Evolutionary conservation across 2,329 filamentous ascomycete genomes (phyloP).

Genomic region (Neoarthrinium moseri): DNA sequence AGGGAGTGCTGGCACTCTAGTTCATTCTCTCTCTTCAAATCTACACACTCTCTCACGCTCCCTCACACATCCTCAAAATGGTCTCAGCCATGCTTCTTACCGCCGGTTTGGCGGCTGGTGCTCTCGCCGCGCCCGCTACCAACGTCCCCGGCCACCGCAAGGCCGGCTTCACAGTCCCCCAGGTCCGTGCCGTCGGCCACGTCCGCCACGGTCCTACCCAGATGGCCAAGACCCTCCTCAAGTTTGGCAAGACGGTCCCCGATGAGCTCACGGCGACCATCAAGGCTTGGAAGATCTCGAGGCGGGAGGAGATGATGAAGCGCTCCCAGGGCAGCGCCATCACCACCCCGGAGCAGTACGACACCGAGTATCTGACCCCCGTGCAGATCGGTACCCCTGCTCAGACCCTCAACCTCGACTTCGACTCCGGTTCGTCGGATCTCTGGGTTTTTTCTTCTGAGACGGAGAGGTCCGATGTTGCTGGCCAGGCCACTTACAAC

Average conservation of each 20-base stretch:
- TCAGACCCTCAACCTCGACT: constrained; percentile 31
- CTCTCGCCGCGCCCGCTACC: constrained; percentile 1
- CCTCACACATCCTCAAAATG: not conserved
- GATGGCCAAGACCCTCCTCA: constrained; percentile 4
- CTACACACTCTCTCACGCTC: too few species aligned
- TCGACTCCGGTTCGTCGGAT: constrained; percentile 34
- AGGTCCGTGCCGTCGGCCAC: not conserved
- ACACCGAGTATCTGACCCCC: constrained; percentile 29
- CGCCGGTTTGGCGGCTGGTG: constrained; percentile 1
- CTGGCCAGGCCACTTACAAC: constrained; percentile 27
- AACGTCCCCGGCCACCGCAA: constrained; percentile 1
- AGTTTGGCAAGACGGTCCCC: constrained; percentile 5
- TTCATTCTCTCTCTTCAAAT: not conserved
- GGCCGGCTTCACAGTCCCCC: constrained; percentile 3
- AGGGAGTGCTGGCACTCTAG: constrained; percentile 7
- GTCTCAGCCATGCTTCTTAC: constrained; percentile 5
- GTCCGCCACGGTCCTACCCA: constrained; percentile 2
- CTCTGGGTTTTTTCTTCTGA: constrained; percentile 32
- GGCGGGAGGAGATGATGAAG: constrained; percentile 5
- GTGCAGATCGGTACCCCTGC: constrained; percentile 31
- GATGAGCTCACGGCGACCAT: constrained; percentile 1
- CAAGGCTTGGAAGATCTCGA: not conserved
- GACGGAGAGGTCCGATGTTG: constrained; percentile 17
- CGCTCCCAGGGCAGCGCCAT: constrained; percentile 20
- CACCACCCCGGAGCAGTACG: constrained; percentile 25